Base-by-base conservation (phyloP, 2,329 filamentous ascomycete genomes). In the Eutypa lata region DNA sequence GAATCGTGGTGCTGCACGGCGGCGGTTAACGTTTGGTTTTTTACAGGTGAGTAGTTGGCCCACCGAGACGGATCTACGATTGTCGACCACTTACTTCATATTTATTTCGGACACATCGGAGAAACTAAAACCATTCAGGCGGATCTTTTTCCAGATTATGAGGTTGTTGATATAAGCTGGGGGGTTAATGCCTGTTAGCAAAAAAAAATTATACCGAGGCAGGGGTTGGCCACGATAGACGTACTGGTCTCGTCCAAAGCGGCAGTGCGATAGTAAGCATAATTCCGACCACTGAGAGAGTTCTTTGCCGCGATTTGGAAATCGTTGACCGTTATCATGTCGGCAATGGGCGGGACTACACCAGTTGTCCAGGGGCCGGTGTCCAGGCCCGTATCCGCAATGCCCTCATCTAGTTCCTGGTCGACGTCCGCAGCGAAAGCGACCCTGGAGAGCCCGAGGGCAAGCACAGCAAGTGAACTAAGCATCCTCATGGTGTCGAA, bases 1-100 rank as follows among this genome's bases (percentile, higher is more conserved):
- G 67, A 50, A 82, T 76, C 18, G 72, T 78, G 5, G 78, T 80
- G 16, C 71, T 72, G 48, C 42, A 8, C 16, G 18, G 18, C 16
- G 19, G 13, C 13, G 18, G 37, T 49, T 28, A 67, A 61, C 22
- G n/a, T 18, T 11, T 11, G 38, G 26, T 10, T 31, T 10, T 31
- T 10, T 19, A 42, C 18, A 42, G 38, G n/a, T 10, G 19, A 18
- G 38, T 19, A 18, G 18, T 19, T 42, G 2, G 7, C 4, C 18
- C 26, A 31, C 18, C 18, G 19, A 42, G 38, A 14, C 18, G 10
- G 38, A 42, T 13, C 19, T 21, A 19, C 18, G 38, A 21, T 42
- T 13, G 18, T 3, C 26, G 26, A 22, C 10, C 63, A 31, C 56
- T 21, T 54, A 61, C 58, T 55, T 53, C 37, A 67, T 53, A 7